These are phyloP conservation scores for Metschnikowia chrysomelidarum DNA, from an alignment of 805 yeast genomes.

Conservation along the genomic window DNA sequence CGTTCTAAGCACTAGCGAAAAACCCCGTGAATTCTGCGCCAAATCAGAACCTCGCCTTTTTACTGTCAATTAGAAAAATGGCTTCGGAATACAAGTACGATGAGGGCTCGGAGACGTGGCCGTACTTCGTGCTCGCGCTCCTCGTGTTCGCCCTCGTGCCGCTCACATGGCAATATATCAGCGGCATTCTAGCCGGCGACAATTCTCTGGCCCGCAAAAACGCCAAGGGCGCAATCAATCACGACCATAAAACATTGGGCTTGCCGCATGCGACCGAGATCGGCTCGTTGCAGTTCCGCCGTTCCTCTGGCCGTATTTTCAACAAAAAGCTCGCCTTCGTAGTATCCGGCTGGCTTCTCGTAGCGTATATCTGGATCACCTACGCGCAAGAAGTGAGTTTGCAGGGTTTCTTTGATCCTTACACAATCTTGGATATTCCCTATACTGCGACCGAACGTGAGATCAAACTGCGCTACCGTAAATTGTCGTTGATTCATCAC, in stretches of 20 bases:
- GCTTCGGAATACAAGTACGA: slow-evolving; percentile 71
- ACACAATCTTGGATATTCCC: slow-evolving; percentile 75
- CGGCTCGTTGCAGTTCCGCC: slow-evolving; percentile 26
- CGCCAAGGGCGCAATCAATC: slow-evolving; percentile 31
- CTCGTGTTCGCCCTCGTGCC: slow-evolving; percentile 70
- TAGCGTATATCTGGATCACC: slow-evolving; percentile 39
- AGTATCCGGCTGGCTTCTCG: slow-evolving; percentile 60
- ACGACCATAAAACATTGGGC: slow-evolving; percentile 31
- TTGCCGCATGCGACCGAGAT: slow-evolving; percentile 26
- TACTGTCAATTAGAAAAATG: no score
- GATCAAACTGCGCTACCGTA: slow-evolving; percentile 79
- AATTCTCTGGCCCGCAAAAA: slow-evolving; percentile 20
- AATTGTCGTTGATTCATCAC: slow-evolving; percentile 82
- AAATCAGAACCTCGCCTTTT: no score
- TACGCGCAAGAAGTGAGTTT: slow-evolving; percentile 46
- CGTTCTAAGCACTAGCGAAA: background rate
- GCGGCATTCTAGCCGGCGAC: slow-evolving; percentile 19
- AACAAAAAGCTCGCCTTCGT: slow-evolving; percentile 35
- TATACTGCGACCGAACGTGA: slow-evolving; percentile 68
- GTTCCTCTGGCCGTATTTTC: slow-evolving; percentile 33
- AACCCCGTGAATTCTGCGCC: background rate
- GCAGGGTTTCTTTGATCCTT: slow-evolving; percentile 76
- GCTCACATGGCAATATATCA: slow-evolving; percentile 41
- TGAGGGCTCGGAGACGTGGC: slow-evolving; percentile 91
- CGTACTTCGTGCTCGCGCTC: slow-evolving; percentile 78